Percentiles rank a stretch among this genome's conserved stretches.
Conservation (phyloP, 1,284 basidiomycete species). For the Cystobasidium pallidum region DNA sequence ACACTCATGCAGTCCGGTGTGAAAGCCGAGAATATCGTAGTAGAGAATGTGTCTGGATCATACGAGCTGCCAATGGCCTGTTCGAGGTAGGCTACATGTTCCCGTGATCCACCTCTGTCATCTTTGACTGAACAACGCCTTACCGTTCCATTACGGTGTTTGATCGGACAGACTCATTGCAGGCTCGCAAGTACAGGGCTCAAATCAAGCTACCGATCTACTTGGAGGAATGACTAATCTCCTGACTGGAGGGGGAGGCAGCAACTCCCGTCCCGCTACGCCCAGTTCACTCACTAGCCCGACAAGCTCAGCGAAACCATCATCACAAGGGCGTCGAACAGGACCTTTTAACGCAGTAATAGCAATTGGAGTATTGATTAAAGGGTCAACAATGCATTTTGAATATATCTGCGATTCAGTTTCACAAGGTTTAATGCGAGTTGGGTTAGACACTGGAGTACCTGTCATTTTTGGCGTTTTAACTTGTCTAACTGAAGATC, state of each 20-base stretch:
- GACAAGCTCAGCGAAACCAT: conserved; percentile 56
- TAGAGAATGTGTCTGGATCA: conserved; percentile 90
- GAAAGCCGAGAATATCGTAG: conserved; percentile 82
- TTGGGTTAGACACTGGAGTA: conserved; percentile 89
- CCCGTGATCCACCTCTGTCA: too few species aligned
- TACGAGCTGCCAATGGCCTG: conserved; percentile 85
- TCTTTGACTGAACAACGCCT: too few species aligned
- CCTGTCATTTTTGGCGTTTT: conserved; percentile 97
- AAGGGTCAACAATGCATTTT: conserved; percentile 96
- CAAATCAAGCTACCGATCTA: conserved; percentile 72
- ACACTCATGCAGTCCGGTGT: conserved; percentile 65
- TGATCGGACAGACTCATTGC: conserved; percentile 69
- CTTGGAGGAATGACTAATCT: conserved; percentile 67
- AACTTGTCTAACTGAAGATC: conserved; percentile 89
- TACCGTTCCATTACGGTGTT: too few species aligned
- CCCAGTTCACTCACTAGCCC: conserved; percentile 57
- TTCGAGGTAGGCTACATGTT: conserved; percentile 3
- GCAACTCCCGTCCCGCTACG: conserved; percentile 57
- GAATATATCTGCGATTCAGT: conserved; percentile 97
- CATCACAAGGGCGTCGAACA: conserved; percentile 58
- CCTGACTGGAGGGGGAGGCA: neutral
- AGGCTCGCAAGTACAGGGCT: conserved; percentile 78
- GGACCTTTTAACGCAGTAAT: conserved; percentile 91
- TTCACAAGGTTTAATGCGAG: conserved; percentile 87
- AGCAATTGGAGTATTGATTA: conserved; percentile 96